Base-by-base conservation (phyloP, 2,329 filamentous ascomycete genomes). In the Scedosporium aurantiacum region DNA sequence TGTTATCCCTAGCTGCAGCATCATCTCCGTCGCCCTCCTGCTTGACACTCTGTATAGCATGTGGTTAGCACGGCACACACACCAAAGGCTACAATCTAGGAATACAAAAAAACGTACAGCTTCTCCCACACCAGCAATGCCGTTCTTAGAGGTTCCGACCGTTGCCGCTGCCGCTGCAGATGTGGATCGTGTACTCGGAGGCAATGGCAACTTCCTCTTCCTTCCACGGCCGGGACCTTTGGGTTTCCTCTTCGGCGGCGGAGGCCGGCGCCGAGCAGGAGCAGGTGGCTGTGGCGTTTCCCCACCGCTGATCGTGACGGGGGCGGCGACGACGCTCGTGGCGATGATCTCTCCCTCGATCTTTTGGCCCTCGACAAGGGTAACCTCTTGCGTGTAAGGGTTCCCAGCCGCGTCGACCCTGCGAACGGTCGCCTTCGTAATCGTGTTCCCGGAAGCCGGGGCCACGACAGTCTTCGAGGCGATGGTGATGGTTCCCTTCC, bases 341-440 rank as follows among this genome's bases (percentile, higher is more conserved):
- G 82, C 79, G 63, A 90, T 83, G 58, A 96, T 86, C 70, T 96
- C 91, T 62, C 91, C 91, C 65, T 93, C 89, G 0, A 96, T 82
- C 4, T 79, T 78, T 70, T 94, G 89, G 0, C 91, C 91, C 62
- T 93, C 89, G 4, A 85, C 83, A 3, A 96, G 81, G 21, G 90
- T 88, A 6, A 94, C 85, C 68, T 95, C 90, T 71, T 94, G 91
- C 1, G 93, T 86, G 63, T 89, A 90, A 8, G 90, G 82, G 67
- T 93, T 93, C 25, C 92, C 92, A 1, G 85, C 84, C 4, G 87
- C 86, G 70, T 96, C 90, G 10, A 87, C 77, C 66, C 88, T 86
- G 67, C 89, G 85, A 60, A 97, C 89, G 23, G 88, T 94, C 0
- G 89, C 90, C 68, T 88, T 88, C 6, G 89, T 87, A 67, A 94